Base-by-base conservation (phyloP, 169 alveolate species). In the Eimeria maxima region DNA sequence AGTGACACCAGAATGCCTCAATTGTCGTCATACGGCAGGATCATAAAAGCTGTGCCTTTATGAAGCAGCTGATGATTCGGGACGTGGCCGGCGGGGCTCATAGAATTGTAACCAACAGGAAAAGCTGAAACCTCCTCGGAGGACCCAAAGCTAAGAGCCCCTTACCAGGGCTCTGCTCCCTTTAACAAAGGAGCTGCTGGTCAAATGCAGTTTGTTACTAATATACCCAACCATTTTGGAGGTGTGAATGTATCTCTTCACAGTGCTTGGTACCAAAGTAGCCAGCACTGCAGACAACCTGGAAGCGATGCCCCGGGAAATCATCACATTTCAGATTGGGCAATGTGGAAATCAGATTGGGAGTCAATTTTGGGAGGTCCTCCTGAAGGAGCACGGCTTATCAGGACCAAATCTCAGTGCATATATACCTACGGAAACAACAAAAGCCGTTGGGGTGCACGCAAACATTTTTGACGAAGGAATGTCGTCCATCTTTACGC, bases 321-420 rank as follows among this genome's bases (percentile, higher is more conserved):
- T 99, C 50, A 98, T 99, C 94, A 99, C 99, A 45, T 96, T 99
- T 44, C 99, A 99, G 97, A 99, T 99, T 57, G 99, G 99, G 57
- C 99, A 99, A 97, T 99, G 99, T 96, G 99, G 99, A 73, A 99
- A 99, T 96, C 99, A 99, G 97, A 98, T 99, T 47, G 99, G 99
- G 24, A 98, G 98, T 95, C 99, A 99, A 90, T 99, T 99, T 97
- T 99, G 99, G 99, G 99, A 99, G 96, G 99, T 98, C 95, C 97
- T 99, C 45, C 98, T 99, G 93, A 98, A 97, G 73, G 99, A 99
- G 97, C 99, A 99, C 95, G 99, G 99, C 65, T 98, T 99, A 65
- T 84, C 78, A 13, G 50, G 67, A 22, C 33, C 90, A 11, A 53
- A 53, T 14, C 33, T 55, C 38, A 27, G 50, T 14, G 4, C 18